phyloP scores from a whole-genome alignment of 169 alveolate species.

The Plasmodium adleri region DNA sequence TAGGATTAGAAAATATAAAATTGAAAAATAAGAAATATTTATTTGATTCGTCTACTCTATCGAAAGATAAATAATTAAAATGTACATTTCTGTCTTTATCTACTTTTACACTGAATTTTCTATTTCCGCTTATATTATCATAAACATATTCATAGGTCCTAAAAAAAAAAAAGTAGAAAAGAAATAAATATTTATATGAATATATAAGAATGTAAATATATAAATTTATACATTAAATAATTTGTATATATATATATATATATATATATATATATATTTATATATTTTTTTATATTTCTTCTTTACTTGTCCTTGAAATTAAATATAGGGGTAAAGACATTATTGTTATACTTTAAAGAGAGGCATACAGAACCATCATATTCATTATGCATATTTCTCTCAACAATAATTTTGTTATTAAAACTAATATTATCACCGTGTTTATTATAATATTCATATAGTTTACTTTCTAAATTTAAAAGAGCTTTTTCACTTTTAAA shows the following conservation, averaged over 20 bases:
- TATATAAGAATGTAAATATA: not conserved
- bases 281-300: not conserved
- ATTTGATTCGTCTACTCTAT: conserved; percentile 65
- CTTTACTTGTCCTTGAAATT: conserved; percentile 73
- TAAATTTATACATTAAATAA: not conserved
- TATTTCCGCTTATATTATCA: conserved; percentile 45
- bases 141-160: conserved; percentile 55
- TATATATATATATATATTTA: conserved; percentile 3
- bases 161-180: not conserved
- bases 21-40: conserved; percentile 70
- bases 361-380: conserved; percentile 71
- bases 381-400: conserved; percentile 42
- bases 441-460: conserved; percentile 68
- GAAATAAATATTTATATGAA: not conserved
- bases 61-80: conserved; percentile 63
- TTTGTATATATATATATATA: not conserved
- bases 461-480: conserved; percentile 65
- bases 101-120: conserved; percentile 57
- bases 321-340: conserved; percentile 70
- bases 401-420: conserved; percentile 53
- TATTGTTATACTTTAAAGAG: conserved; percentile 65
- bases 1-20: conserved; percentile 62
- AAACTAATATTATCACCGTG: conserved; percentile 60
- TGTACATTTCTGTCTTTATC: conserved; percentile 72
- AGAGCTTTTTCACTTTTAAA: conserved; percentile 67